These are phyloP conservation scores for Lasiodiplodia citricola DNA, from an alignment of 2,329 filamentous ascomycete species.

Conservation along the genomic window DNA sequence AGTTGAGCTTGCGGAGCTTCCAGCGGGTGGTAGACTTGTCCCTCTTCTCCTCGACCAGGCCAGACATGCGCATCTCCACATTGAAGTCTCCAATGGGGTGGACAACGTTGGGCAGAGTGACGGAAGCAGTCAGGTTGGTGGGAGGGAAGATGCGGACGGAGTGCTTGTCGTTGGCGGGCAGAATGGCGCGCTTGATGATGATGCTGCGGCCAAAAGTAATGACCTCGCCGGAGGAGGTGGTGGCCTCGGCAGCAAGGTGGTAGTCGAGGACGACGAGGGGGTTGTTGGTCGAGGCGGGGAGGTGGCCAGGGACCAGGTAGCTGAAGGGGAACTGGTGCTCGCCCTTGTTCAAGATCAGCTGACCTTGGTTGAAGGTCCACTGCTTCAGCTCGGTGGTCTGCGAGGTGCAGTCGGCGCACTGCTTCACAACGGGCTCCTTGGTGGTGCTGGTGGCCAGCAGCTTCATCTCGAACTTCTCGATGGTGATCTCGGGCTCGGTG, in stretches of 20 bases:
- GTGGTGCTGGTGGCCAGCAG: slow-evolving; percentile 74
- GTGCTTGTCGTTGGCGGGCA: slow-evolving; percentile 80
- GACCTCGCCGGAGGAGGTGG: slow-evolving; percentile 64
- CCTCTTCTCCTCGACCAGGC: slow-evolving; percentile 74
- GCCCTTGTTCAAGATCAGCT: slow-evolving; percentile 56
- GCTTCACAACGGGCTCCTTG: slow-evolving; percentile 79
- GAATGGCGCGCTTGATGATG: slow-evolving; percentile 78
- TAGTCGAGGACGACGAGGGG: slow-evolving; percentile 77
- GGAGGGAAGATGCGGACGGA: slow-evolving; percentile 95
- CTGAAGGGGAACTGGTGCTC: slow-evolving; percentile 87
- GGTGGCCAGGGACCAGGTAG: slow-evolving; percentile 79
- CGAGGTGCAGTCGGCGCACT: slow-evolving; percentile 78
- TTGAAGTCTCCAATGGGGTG: slow-evolving; percentile 85
- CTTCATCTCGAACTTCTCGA: slow-evolving; percentile 75
- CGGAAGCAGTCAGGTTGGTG: slow-evolving; percentile 87
- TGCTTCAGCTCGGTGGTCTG: slow-evolving; percentile 75
- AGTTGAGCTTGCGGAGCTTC: slow-evolving; percentile 89
- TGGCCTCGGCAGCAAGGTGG: slow-evolving; percentile 61
- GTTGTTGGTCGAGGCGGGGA: slow-evolving; percentile 83
- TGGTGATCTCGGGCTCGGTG: slow-evolving; percentile 65
- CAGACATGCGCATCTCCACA: slow-evolving; percentile 80
- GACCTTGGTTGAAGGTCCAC: slow-evolving; percentile 73
- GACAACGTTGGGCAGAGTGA: slow-evolving; percentile 81
- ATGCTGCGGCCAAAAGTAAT: slow-evolving; percentile 72
- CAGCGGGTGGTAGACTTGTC: slow-evolving; percentile 76